phyloP scores from a whole-genome alignment of 2,329 filamentous ascomycete genomes.

The Fusarium verrucosum region DNA sequence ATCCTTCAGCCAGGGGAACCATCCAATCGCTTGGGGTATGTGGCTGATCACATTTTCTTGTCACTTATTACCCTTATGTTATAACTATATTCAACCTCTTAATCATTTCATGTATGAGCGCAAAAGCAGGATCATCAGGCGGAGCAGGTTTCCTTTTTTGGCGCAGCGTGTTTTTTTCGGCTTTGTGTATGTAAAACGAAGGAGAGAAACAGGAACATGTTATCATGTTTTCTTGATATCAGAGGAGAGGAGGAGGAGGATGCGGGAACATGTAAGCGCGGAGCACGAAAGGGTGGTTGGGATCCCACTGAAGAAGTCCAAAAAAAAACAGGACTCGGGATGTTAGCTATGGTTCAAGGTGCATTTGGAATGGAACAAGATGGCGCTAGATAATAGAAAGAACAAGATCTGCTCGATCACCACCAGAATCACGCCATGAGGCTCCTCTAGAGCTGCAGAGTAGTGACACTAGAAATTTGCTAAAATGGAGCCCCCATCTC shows the following conservation, averaged over 20 bases:
- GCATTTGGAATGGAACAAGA: constrained; percentile 21
- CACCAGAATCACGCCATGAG: constrained; percentile 37
- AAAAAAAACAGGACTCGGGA: constrained; percentile 8
- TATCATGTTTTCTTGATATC: constrained; percentile 9
- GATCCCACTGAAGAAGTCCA: background rate
- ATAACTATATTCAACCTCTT: constrained; percentile 30
- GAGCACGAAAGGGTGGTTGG: constrained; percentile 8
- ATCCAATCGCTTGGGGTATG: constrained; percentile 40
- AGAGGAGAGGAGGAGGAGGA: background rate
- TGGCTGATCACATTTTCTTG: constrained; percentile 38
- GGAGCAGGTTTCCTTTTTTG: constrained; percentile 30
- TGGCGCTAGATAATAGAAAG: constrained; percentile 33
- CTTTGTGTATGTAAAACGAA: constrained; percentile 29
- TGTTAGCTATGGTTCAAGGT: constrained; percentile 24
- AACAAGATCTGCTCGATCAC: constrained; percentile 35
- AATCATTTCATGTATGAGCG: constrained; percentile 27
- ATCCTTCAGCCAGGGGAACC: constrained; percentile 37
- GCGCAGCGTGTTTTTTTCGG: constrained; percentile 32
- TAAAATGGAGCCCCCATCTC: constrained; percentile 24
- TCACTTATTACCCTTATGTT: constrained; percentile 33
- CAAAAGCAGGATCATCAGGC: constrained; percentile 21
- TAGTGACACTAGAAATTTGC: constrained; percentile 20
- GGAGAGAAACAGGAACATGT: constrained; percentile 17
- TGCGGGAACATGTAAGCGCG: constrained; percentile 1
- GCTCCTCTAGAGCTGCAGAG: constrained; percentile 26